Evolutionary conservation across 495 filamentous ascomycete species (phyloP).

Genomic region (Xylaria flabelliformis): DNA sequence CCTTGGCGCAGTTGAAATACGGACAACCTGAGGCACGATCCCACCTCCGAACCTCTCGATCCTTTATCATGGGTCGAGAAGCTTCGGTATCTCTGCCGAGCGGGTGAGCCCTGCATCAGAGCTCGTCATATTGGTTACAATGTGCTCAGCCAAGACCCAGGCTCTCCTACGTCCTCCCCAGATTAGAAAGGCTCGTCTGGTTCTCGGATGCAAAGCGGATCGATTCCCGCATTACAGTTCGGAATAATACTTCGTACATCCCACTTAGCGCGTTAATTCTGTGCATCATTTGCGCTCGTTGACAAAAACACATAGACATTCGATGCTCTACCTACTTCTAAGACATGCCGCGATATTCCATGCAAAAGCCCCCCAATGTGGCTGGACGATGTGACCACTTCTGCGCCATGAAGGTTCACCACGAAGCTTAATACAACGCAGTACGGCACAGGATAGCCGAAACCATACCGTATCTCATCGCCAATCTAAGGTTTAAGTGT

Average conservation of each 20-base stretch:
- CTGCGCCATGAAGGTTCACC: neutral
- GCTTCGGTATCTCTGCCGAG: constrained; percentile 15
- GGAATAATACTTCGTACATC: neutral
- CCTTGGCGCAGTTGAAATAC: constrained; percentile 18
- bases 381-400: constrained; percentile 4
- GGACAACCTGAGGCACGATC: constrained; percentile 11
- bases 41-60: constrained; percentile 4
- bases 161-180: constrained; percentile 1
- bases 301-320: neutral
- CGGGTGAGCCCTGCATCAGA: neutral
- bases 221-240: neutral
- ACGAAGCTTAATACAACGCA: constrained; percentile 11
- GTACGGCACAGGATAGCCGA: constrained; percentile 22
- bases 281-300: neutral
- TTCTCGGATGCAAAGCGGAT: constrained; percentile 19
- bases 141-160: constrained; percentile 1
- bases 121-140: constrained; percentile 4
- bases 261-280: neutral
- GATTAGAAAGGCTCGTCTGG: constrained; percentile 9
- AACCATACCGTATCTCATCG: constrained; percentile 4
- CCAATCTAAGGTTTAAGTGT: neutral
- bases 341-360: constrained; percentile 1
- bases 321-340: constrained; percentile 6
- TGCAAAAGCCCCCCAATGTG: constrained; percentile 8
- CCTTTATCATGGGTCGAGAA: constrained; percentile 12